phyloP scores from a whole-genome alignment of 371 early-diverging fungal genomes.

The Mortierella sp. region DNA sequence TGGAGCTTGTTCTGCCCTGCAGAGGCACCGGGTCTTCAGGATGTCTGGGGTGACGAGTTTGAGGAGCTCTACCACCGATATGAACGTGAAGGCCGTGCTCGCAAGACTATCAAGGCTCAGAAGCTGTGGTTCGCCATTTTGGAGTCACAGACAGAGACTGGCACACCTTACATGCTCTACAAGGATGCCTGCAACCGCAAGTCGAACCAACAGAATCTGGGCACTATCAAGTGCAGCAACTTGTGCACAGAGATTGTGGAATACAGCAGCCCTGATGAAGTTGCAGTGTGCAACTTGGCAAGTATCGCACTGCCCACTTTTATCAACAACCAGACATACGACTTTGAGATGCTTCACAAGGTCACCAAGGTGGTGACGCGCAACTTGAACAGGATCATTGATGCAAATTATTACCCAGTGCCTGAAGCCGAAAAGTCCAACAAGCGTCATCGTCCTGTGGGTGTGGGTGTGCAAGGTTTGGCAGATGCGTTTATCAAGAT shows the following conservation, averaged over 20 bases:
- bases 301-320: slow-evolving; percentile 97
- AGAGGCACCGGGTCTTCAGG: slow-evolving; percentile 93
- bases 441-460: slow-evolving; percentile 97
- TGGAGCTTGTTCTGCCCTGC: slow-evolving; percentile 99
- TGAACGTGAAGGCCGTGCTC: slow-evolving; percentile 88
- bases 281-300: slow-evolving; percentile 99
- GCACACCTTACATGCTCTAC: slow-evolving; percentile 99
- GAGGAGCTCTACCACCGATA: slow-evolving; percentile 90
- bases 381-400: slow-evolving; percentile 98
- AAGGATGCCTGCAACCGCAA: slow-evolving; percentile 97
- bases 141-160: slow-evolving; percentile 99
- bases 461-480: slow-evolving; percentile 98
- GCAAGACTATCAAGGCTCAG: slow-evolving; percentile 94
- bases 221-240: slow-evolving; percentile 94
- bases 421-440: slow-evolving; percentile 93
- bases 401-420: slow-evolving; percentile 98
- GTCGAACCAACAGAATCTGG: slow-evolving; percentile 97
- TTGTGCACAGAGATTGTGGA: slow-evolving; percentile 96
- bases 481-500: slow-evolving; percentile 98
- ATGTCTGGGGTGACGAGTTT: slow-evolving; percentile 97
- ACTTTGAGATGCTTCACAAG: slow-evolving; percentile 80
- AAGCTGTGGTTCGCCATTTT: slow-evolving; percentile 99
- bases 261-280: slow-evolving; percentile 96
- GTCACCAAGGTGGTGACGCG: slow-evolving; percentile 89
- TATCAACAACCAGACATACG: slow-evolving; percentile 78